These are phyloP conservation scores for Akanthomyces lecanii DNA, from an alignment of 2,329 filamentous ascomycete species.

Conservation along the genomic window DNA sequence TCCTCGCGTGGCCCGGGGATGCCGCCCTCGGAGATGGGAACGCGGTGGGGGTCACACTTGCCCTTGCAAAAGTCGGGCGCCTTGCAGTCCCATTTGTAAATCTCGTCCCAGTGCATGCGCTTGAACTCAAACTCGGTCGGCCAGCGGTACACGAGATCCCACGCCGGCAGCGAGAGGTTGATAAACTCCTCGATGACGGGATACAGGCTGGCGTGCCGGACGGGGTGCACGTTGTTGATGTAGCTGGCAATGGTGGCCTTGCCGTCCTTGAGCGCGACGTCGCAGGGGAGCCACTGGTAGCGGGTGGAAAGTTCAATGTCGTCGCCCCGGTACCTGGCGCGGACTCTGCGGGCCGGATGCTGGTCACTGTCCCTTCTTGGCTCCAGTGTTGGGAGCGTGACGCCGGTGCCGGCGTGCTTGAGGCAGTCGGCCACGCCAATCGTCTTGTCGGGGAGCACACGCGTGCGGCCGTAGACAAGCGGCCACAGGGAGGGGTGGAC, in stretches of 20 bases:
- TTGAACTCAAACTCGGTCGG: constrained; percentile 24
- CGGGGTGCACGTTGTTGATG: constrained; percentile 51
- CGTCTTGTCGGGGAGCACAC: constrained; percentile 26
- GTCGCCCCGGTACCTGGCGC: too few species aligned
- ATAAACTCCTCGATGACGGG: constrained; percentile 38
- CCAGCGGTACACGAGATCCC: constrained; percentile 38
- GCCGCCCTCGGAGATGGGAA: constrained; percentile 27
- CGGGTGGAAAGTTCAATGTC: background rate
- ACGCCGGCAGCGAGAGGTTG: constrained; percentile 37
- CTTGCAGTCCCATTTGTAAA: constrained; percentile 22
- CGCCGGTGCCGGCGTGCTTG: constrained; percentile 31
- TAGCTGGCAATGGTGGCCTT: constrained; percentile 43
- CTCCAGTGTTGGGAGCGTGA: constrained; percentile 22
- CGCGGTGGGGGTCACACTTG: constrained; percentile 20
- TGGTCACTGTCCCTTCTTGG: too few species aligned
- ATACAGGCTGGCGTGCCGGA: constrained; percentile 36
- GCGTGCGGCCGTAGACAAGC: constrained; percentile 48
- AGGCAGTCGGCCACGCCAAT: constrained; percentile 37
- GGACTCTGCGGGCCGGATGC: too few species aligned
- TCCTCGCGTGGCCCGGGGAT: constrained; percentile 15
- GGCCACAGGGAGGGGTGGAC: constrained; percentile 63
- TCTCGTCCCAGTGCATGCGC: constrained; percentile 23
- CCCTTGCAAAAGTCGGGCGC: constrained; percentile 2
- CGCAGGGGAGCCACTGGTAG: constrained; percentile 48
- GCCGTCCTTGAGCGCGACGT: constrained; percentile 37